Evolutionary conservation across 2,329 filamentous ascomycete genomes (phyloP), one percentile per base, ranked within the genome.

Genomic region (Lecanosticta acicola): DNA sequence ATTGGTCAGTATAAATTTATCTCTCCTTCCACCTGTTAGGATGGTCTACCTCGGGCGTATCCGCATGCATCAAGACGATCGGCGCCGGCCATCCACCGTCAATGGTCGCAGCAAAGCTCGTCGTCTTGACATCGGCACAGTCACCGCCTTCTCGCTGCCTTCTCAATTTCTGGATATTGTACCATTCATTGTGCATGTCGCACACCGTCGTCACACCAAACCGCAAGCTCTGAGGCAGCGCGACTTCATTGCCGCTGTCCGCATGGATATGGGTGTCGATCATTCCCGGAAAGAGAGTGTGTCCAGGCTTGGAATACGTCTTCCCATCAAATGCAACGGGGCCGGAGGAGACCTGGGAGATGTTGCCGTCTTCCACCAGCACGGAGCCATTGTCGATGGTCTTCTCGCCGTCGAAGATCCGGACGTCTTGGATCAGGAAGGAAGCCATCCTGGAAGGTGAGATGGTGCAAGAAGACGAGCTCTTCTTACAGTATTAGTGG

Each of bases 171-270:
- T 54, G 50, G 13, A 67, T 64, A 45, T 66, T 61, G 16, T 41
- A 52, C 3, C 61, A 53, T 40, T 70, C 66, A 11, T 68, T 69
- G 32, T 73, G 70, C 24, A 36, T 38, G 32, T 76, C 74, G 43
- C 69, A 71, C 3, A 75, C 70, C 1, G 74, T 77, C 0, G 73
- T 77, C 9, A 76, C 68, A 3, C 74, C 74, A 43, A 76, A 77
- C 1, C 67, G 63, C 1, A 77, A 58, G 2, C 69, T 64, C 50
- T 76, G 72, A 1, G 65, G 65, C 0, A 74, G 55, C 0, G 68
- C 68, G 7, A 63, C 46, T 0, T 63, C 59, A 33, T 70, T 66
- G 1, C 63, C 71, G 41, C 62, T 64, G 50, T 71, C 60, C 32
- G 67, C 68, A 47, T 77, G 74, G 20, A 75, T 69, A 50, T 76